Evolutionary conservation across 2,329 filamentous ascomycete species (phyloP).

Genomic region (Alternaria alternata): DNA sequence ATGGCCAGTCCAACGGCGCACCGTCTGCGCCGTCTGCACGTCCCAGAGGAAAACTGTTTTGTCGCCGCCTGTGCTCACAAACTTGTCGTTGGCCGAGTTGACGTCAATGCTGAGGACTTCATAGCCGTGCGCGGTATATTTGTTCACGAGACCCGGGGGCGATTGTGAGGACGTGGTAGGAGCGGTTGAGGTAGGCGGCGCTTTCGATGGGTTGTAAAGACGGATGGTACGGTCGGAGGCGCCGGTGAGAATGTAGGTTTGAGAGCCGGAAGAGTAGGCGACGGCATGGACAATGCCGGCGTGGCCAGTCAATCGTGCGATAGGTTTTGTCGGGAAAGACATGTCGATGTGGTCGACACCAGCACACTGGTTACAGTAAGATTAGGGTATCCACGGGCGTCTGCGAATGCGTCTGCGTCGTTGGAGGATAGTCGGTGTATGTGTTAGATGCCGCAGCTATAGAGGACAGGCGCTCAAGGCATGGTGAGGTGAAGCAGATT

Average conservation of each 20-base stretch:
- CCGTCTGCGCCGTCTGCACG: slow-evolving; percentile 79
- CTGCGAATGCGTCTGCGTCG: neutral
- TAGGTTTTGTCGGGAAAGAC: slow-evolving; percentile 52
- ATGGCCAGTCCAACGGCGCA: slow-evolving; percentile 78
- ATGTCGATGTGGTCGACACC: slow-evolving; percentile 33
- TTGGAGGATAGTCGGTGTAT: neutral
- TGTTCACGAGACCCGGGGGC: slow-evolving; percentile 73
- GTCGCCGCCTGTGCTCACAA: slow-evolving; percentile 89
- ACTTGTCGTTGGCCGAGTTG: slow-evolving; percentile 77
- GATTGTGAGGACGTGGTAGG: slow-evolving; percentile 33
- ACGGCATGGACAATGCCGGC: slow-evolving; percentile 59
- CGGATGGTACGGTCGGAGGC: slow-evolving; percentile 85
- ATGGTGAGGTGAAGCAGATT: slow-evolving; percentile 16
- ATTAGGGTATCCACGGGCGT: neutral
- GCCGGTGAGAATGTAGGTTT: slow-evolving; percentile 76
- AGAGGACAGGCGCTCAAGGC: slow-evolving; percentile 25
- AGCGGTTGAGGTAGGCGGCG: slow-evolving; percentile 48
- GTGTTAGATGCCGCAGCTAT: slow-evolving; percentile 11
- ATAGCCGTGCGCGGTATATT: slow-evolving; percentile 90
- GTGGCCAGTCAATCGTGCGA: slow-evolving; percentile 54
- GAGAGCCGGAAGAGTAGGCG: slow-evolving; percentile 58
- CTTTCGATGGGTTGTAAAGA: slow-evolving; percentile 79
- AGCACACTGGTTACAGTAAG: neutral
- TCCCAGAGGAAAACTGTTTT: slow-evolving; percentile 95
- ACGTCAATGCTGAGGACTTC: slow-evolving; percentile 85